A percentile compares a stretch with the other conserved stretches of the same genome.
Conservation (phyloP, 2,329 filamentous ascomycete genomes). For the Eutypa lata region DNA sequence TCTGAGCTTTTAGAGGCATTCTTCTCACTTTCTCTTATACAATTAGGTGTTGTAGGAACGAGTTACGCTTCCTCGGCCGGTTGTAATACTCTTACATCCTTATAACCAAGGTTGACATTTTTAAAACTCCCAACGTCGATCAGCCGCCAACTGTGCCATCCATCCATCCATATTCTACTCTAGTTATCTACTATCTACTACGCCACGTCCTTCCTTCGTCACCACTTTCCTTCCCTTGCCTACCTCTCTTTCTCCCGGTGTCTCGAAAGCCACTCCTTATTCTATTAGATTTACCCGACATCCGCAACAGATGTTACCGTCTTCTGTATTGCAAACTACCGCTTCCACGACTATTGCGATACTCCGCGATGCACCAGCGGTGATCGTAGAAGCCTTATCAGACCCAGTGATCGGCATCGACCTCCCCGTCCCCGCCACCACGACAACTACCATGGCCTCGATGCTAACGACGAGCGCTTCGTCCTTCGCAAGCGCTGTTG, state of each 20-base stretch:
- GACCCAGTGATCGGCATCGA: conserved; percentile 20
- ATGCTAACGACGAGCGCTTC: conserved; percentile 8
- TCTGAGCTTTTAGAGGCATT: background rate
- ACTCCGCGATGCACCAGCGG: conserved; percentile 13
- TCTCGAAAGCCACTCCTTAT: too few relatives aligned
- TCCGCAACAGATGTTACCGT: too few relatives aligned
- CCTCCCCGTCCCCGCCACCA: conserved; percentile 8
- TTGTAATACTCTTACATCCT: background rate
- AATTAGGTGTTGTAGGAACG: background rate
- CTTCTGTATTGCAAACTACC: too few relatives aligned
- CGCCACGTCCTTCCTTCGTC: too few relatives aligned
- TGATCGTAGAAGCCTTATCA: conserved; percentile 14
- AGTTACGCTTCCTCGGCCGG: background rate
- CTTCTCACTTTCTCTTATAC: background rate
- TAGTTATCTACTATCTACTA: too few relatives aligned
- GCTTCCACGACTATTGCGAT: background rate
- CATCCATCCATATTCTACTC: too few relatives aligned
- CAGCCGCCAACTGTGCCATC: too few relatives aligned
- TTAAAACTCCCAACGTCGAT: too few relatives aligned
- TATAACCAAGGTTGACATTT: too few relatives aligned
- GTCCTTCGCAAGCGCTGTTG: conserved; percentile 11
- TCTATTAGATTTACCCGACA: too few relatives aligned
- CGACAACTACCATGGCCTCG: conserved; percentile 16
- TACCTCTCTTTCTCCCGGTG: too few relatives aligned
- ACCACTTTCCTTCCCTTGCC: too few relatives aligned